Evolutionary conservation across 2,329 filamentous ascomycete species (phyloP).

Genomic region (Sclerotinia minor): DNA sequence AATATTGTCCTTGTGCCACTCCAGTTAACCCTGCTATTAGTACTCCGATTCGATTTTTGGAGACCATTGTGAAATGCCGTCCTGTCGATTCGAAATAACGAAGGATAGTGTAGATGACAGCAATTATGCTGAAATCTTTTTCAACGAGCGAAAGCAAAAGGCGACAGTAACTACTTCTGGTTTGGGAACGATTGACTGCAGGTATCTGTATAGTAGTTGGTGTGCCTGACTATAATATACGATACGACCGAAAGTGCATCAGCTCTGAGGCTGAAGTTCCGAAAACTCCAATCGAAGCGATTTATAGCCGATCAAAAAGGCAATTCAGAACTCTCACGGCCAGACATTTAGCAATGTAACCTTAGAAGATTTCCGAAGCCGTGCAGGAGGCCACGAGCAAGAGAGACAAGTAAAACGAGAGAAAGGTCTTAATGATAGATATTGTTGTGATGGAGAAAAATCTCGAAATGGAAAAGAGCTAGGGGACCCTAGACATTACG

Average conservation of each 20-base stretch:
- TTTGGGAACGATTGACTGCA: conserved; percentile 29
- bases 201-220: conserved; percentile 11
- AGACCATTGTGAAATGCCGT: conserved; percentile 27
- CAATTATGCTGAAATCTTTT: conserved; percentile 31
- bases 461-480: conserved; percentile 37
- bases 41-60: conserved; percentile 21
- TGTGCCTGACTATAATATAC: conserved; percentile 26
- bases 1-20: conserved; percentile 28
- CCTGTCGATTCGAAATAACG: conserved; percentile 32
- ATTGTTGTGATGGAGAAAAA: conserved; percentile 12
- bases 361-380: conserved; percentile 28
- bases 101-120: conserved; percentile 35
- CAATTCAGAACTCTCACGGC: conserved; percentile 8
- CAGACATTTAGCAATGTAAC: conserved; percentile 20
- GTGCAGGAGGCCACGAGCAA: conserved; percentile 28
- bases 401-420: conserved; percentile 24
- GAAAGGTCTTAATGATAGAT: conserved; percentile 16
- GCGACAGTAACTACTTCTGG: conserved; percentile 30
- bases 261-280: conserved; percentile 21
- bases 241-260: conserved; percentile 15
- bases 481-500: conserved; percentile 31
- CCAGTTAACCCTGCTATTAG: conserved; percentile 29
- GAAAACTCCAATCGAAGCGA: conserved; percentile 2
- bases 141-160: conserved; percentile 34
- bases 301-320: conserved; percentile 18